A percentile compares a stretch with the other conserved stretches of the same genome.
Evolutionary conservation across 2,329 filamentous ascomycete genomes (phyloP).

Genomic region (Fusarium robinianum): DNA sequence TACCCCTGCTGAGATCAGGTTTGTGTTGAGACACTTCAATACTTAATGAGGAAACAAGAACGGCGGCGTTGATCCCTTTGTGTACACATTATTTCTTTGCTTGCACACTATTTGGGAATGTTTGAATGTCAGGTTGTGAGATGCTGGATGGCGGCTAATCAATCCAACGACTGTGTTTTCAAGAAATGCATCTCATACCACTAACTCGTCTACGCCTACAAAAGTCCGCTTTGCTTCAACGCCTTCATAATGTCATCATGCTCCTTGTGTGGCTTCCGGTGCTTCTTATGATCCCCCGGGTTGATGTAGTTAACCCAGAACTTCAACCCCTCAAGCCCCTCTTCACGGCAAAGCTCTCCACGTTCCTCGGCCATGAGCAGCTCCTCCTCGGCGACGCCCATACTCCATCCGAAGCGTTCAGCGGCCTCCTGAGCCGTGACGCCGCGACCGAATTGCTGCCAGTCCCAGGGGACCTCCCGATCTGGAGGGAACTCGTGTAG

Average conservation of each 20-base stretch:
- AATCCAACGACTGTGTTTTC: conserved; percentile 16
- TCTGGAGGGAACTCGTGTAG: conserved; percentile 69
- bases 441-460: conserved; percentile 76
- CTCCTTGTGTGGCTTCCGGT: conserved; percentile 39
- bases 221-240: conserved; percentile 48
- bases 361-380: conserved; percentile 96
- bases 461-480: conserved; percentile 73
- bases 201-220: conserved; percentile 23
- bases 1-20: no score
- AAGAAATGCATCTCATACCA: conserved; percentile 2
- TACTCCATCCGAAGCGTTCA: conserved; percentile 92
- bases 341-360: conserved; percentile 86
- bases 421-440: conserved; percentile 90
- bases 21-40: no score
- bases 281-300: conserved; percentile 45
- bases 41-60: no score
- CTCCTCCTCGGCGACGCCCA: conserved; percentile 93
- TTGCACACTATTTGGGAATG: no score
- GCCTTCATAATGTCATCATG: conserved; percentile 49
- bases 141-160: not conserved
- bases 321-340: conserved; percentile 84
- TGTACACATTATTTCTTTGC: no score
- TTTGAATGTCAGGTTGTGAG: conserved; percentile 6
- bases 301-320: conserved; percentile 87
- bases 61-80: no score